phyloP scores from a whole-genome alignment of 2,329 filamentous ascomycete species.

The Colletotrichum siamense region DNA sequence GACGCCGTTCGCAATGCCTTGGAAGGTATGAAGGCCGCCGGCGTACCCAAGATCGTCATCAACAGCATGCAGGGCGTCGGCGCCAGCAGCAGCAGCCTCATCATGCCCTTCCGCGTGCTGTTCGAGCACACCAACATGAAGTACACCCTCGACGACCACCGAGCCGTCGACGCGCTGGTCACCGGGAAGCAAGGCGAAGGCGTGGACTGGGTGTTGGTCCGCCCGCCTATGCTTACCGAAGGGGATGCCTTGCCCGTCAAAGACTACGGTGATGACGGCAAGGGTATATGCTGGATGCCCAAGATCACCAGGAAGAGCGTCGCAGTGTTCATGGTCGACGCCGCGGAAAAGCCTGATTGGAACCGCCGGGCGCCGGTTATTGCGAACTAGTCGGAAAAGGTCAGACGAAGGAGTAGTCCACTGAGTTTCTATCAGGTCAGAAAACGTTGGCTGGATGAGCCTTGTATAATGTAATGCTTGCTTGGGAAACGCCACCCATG shows the following conservation, averaged over 20 bases:
- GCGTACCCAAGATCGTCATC: slow-evolving; percentile 46
- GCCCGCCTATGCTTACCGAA: slow-evolving; percentile 48
- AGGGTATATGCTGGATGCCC: slow-evolving; percentile 44
- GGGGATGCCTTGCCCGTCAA: slow-evolving; percentile 40
- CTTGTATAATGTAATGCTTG: slow-evolving; percentile 10
- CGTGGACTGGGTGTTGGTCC: slow-evolving; percentile 47
- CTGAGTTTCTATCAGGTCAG: not conserved
- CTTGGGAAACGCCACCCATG: slow-evolving; percentile 8
- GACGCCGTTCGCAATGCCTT: slow-evolving; percentile 43
- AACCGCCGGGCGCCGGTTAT: slow-evolving; percentile 51
- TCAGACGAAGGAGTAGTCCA: not conserved
- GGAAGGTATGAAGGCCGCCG: slow-evolving; percentile 39
- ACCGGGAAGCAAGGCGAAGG: slow-evolving; percentile 29
- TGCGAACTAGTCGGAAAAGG: slow-evolving; percentile 41
- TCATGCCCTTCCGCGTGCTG: slow-evolving; percentile 45
- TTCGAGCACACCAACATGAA: slow-evolving; percentile 53
- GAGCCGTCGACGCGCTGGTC: slow-evolving; percentile 47
- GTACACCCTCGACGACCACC: slow-evolving; percentile 52
- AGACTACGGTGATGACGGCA: slow-evolving; percentile 46
- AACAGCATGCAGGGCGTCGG: slow-evolving; percentile 57
- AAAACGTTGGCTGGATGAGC: not conserved
- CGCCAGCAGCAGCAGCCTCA: slow-evolving; percentile 45
- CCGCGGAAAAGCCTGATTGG: slow-evolving; percentile 44
- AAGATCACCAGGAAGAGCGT: slow-evolving; percentile 43
- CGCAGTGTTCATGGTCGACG: slow-evolving; percentile 50